Base-by-base conservation (phyloP, 495 filamentous ascomycete species). In the Aspergillus affinis region DNA sequence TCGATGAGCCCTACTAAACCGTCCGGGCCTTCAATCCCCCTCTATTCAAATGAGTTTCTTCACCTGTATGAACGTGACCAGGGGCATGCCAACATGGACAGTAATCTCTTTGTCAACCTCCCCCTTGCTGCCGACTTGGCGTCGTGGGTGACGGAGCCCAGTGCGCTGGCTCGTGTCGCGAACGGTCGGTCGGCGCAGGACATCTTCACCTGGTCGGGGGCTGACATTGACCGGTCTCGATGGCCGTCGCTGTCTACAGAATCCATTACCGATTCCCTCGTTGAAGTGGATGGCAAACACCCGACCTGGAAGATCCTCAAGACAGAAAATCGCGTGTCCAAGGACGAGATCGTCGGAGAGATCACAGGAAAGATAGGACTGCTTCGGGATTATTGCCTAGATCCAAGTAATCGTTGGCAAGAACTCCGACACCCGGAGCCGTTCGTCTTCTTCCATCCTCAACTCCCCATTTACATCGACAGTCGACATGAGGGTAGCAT, bases 391-490 rank as follows among this genome's bases (percentile, higher is more conserved):
- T 97, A 97, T 67, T 89, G 84, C 58, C 74, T 82, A 8, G 87
- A 94, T 64, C 75, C 83, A 0, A 77, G 75, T 7, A 93, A 93
- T 72, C 83, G 89, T 46, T 97, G 90, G 90, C 75, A 82, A 10
- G 82, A 86, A 19, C 75, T 93, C 27, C 84, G 84, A 32, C 89
- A 91, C 68, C 92, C 94, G 6, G 86, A 92, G 41, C 90, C 90
- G 6, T 92, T 92, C 61, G 89, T 96, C 30, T 88, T 92, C 66
- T 93, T 94, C 72, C 90, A 91, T 65, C 87, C 88, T 6, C 80
- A 83, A 50, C 83, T 93, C 18, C 90, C 93, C 0, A 82, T 98
- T 15, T 96, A 92, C 75, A 92, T 98, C 61, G 94, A 98, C 71
- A 90, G 90, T 5, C 84, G 94, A 29, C 81, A 81, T 59, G 90